A percentile compares a stretch with the other conserved stretches of the same genome.
Evolutionary conservation across 768 basidiomycete species (phyloP).

Genomic region (Bullera alba): DNA sequence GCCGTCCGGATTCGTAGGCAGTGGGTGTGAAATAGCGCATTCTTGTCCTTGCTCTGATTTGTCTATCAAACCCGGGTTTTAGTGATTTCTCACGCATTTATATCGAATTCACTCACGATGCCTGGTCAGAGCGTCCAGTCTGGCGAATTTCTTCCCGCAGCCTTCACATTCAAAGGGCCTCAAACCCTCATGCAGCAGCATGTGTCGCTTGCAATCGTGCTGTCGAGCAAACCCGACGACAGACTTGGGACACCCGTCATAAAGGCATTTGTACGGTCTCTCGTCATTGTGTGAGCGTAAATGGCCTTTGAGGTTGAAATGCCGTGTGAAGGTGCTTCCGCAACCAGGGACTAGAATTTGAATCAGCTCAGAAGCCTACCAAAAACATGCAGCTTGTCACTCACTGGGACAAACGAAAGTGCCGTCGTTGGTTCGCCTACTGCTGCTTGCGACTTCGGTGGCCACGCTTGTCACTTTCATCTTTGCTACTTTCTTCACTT

Average conservation of each 20-base stretch:
- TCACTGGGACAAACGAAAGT: conserved; percentile 64
- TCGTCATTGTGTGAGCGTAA: conserved; percentile 91
- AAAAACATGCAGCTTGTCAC: conserved; percentile 5
- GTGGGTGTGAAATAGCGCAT: conserved; percentile 53
- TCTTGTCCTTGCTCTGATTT: conserved; percentile 75
- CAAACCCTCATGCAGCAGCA: conserved; percentile 86
- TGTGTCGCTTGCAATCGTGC: conserved; percentile 95
- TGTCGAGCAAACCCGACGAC: conserved; percentile 71
- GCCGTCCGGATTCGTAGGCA: conserved; percentile 45
- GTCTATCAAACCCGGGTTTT: conserved; percentile 51
- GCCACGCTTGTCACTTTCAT: conserved; percentile 85
- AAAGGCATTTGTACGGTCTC: conserved; percentile 88
- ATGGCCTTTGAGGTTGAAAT: conserved; percentile 94
- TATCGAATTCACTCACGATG: conserved; percentile 62
- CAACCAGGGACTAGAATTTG: conserved; percentile 64
- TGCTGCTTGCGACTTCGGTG: conserved; percentile 78
- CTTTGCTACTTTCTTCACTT: conserved; percentile 53
- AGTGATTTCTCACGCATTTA: too few relatives aligned
- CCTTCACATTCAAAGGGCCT: conserved; percentile 88
- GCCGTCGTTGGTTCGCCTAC: conserved; percentile 79
- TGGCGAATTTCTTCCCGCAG: conserved; percentile 84
- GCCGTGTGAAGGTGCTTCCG: conserved; percentile 78
- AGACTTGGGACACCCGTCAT: conserved; percentile 81
- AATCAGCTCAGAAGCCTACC: neutral
- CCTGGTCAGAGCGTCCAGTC: conserved; percentile 89